phyloP scores from a whole-genome alignment of 768 basidiomycete species.

The Exidia glandulosa region DNA sequence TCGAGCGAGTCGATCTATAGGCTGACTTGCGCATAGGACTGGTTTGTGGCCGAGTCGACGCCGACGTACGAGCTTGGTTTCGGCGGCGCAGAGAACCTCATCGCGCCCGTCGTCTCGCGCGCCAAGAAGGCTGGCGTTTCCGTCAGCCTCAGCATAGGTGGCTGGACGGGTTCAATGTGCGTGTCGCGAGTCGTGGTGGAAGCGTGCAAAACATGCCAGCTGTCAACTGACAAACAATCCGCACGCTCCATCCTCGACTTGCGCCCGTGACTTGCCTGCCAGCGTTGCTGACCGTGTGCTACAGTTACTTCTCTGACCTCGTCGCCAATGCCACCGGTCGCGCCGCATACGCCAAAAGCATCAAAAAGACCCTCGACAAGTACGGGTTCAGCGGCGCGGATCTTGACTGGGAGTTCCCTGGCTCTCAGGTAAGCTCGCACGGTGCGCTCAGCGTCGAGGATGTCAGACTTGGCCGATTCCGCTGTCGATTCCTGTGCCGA shows the following conservation, averaged over 20 bases:
- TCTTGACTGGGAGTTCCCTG: background rate
- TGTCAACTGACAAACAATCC: background rate
- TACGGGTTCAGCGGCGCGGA: background rate
- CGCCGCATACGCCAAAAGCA: background rate
- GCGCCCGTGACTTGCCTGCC: too few species aligned
- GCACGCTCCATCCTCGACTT: too few species aligned
- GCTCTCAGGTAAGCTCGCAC: background rate
- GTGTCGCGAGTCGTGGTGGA: background rate
- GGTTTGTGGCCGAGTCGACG: background rate
- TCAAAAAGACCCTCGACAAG: background rate
- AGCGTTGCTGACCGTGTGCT: background rate
- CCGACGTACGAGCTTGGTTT: background rate
- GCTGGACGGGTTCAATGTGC: background rate
- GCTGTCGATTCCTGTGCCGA: too few species aligned
- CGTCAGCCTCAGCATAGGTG: background rate
- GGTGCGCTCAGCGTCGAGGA: background rate
- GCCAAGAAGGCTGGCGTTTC: background rate
- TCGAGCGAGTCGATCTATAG: background rate
- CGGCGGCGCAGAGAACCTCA: background rate
- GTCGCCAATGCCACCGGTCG: background rate
- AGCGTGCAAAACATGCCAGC: background rate
- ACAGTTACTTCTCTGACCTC: background rate
- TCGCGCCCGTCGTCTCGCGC: background rate
- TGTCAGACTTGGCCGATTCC: too few species aligned
- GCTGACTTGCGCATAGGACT: background rate